Base-by-base conservation (phyloP, 169 alveolate genomes). In the Theileria parva region DNA sequence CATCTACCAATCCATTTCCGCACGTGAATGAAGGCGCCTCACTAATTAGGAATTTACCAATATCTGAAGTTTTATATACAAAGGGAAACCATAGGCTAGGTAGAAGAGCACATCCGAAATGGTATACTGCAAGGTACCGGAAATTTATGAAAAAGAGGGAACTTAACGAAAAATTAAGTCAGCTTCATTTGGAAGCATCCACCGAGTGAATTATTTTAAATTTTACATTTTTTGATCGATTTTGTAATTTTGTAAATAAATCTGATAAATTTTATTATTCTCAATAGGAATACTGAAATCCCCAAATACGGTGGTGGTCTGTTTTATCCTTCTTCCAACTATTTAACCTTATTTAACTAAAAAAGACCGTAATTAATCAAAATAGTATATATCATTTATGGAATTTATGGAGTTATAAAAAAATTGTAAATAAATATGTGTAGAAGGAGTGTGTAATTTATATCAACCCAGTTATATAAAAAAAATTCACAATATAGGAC, bases 21-120 rank as follows among this genome's bases (percentile, higher is more conserved):
- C 88, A 89, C 75, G 94, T 89, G 23, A 87, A 86, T 64, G 94
- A 89, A 51, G 86, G 87, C 50, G 88, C 91, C 15, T 84, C 94
- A n/a, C 66, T 89, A 57, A 87, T 89, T 53, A 68, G 89, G 61
- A 86, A 77, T 74, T 80, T 89, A 19, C 86, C 79, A 17, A 32
- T 86, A 23, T 59, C 87, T 7, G 94, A 89, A 32, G 81, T 89
- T 8, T 73, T 86, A 37, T 80, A 89, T 60, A 83, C 91, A 44
- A 77, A 86, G 17, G 78, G 86, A 34, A 84, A 89, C 70, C 89
- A 86, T 77, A 51, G 94, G n/a, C 34, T 89, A 17, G 84, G 80
- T 50, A 74, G 90, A 32, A 73, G 91, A 44, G 84, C 92, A 50
- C 94, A 89, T 61, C 94, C 94, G 37, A 86, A 86, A 74, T 89